These are phyloP conservation scores for Phylloporus sp. DNA, from an alignment of 768 basidiomycete genomes.

Conservation along the genomic window DNA sequence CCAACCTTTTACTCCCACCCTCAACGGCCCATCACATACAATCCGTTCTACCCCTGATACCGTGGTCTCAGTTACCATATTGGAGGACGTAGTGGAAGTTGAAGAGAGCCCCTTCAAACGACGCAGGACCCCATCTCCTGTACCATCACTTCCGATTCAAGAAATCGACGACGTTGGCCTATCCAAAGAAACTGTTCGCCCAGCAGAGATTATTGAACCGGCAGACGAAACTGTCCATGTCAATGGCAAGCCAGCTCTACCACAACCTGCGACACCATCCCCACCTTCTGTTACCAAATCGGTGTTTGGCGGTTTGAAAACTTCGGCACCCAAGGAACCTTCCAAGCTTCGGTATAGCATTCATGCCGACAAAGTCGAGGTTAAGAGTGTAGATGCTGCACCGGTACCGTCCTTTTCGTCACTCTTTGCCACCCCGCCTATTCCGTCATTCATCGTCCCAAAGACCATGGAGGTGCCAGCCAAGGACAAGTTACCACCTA, in stretches of 20 bases:
- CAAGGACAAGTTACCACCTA: conserved; percentile 25
- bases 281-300: conserved; percentile 22
- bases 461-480: conserved; percentile 6
- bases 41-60: background rate
- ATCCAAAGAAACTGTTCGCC: conserved; percentile 19
- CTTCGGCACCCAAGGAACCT: conserved; percentile 66
- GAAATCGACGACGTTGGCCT: conserved; percentile 34
- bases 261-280: conserved; percentile 10
- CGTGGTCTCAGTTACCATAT: conserved; percentile 37
- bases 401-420: conserved; percentile 9
- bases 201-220: conserved; percentile 41
- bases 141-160: conserved; percentile 11
- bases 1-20: conserved; percentile 8
- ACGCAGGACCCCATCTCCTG: conserved; percentile 37
- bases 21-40: conserved; percentile 15
- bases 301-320: conserved; percentile 35
- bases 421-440: conserved; percentile 30
- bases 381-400: conserved; percentile 13
- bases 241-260: conserved; percentile 13
- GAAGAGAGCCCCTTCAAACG: conserved; percentile 44
- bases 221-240: conserved; percentile 19
- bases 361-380: conserved; percentile 49
- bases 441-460: background rate
- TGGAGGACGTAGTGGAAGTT: conserved; percentile 38
- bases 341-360: conserved; percentile 76